Conservation (phyloP, 169 alveolate species). For the Plasmodium coatneyi region DNA sequence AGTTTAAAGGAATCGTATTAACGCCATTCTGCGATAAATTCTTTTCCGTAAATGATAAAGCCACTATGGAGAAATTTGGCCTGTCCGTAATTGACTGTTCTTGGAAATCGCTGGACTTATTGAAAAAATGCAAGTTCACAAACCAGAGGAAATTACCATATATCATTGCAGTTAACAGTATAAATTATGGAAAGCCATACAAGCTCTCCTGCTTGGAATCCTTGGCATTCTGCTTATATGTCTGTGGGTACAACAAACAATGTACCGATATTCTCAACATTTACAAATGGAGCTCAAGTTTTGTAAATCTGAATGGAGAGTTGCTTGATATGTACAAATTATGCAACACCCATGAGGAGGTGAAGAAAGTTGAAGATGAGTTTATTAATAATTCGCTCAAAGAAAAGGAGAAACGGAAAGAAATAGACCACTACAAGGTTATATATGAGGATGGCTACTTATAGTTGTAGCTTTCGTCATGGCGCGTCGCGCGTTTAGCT, state of each 20-base stretch:
- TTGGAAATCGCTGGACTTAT: slow-evolving; percentile 73
- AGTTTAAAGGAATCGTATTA: slow-evolving; percentile 76
- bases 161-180: slow-evolving; percentile 73
- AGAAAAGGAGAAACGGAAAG: slow-evolving; percentile 55
- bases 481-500: neutral
- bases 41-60: slow-evolving; percentile 66
- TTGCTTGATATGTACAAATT: slow-evolving; percentile 62
- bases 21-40: slow-evolving; percentile 73
- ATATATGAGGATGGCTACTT: slow-evolving; percentile 73
- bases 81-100: slow-evolving; percentile 75
- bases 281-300: slow-evolving; percentile 70
- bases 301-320: slow-evolving; percentile 60
- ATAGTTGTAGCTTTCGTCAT: neutral
- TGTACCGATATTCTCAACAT: slow-evolving; percentile 58
- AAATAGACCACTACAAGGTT: slow-evolving; percentile 62
- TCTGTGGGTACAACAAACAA: slow-evolving; percentile 70
- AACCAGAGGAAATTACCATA: slow-evolving; percentile 75
- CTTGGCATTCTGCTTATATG: slow-evolving; percentile 67
- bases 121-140: slow-evolving; percentile 57
- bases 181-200: slow-evolving; percentile 76
- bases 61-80: slow-evolving; percentile 54
- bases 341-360: slow-evolving; percentile 63
- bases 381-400: slow-evolving; percentile 31
- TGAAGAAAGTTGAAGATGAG: slow-evolving; percentile 64
- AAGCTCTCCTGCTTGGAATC: slow-evolving; percentile 75